Base-by-base conservation (phyloP, 495 filamentous ascomycete genomes). In the Podospora anserina region DNA sequence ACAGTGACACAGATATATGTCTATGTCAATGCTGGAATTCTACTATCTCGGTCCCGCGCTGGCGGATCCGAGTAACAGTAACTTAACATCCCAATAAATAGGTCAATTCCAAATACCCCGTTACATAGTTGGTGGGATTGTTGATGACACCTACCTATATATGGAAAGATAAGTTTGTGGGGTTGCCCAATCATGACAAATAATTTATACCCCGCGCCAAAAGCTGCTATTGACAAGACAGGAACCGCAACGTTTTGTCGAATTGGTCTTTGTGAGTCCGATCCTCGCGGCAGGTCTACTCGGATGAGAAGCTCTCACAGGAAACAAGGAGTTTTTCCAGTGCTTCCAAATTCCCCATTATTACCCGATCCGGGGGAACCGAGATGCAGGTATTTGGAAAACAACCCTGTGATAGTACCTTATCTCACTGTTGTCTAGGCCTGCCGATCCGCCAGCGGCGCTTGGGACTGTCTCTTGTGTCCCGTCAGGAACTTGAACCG, bases 401-500 rank as follows among this genome's bases (percentile, higher is more conserved):
- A 39, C 61, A 64, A 64, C 28, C 61, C 28, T 63, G 27, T 58
- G 23, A 32, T 61, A 28, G 23, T 23, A 18, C 26, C 59, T 26
- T 61, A 28, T 61, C 59, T 26, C 13, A 11, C 26, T 28, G 30
- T 26, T 61, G 59, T 26, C 59, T 13, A 13, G 5, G 39, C 18
- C 39, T 49, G 39, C 13, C 39, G 39, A 49, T 49, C 39, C 9
- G 39, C 15, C 2, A 49, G 39, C 39, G 39, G 39, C 39, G 39
- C 39, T 49, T 49, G 5, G 2, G 39, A 49, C 39, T 49, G 39
- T 49, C 39, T 49, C 39, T 49, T 49, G 39, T 49, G 39, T 49
- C 39, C 39, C 39, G 39, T 49, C 39, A 49, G 39, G 39, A 49
- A 16, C 39, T 2, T 11, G 5, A 49, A 49, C 9, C 6, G 13